Percentiles rank a stretch among this genome's conserved stretches.
phyloP scores from a whole-genome alignment of 208 protist genomes.

The Trypanosoma caninum region DNA sequence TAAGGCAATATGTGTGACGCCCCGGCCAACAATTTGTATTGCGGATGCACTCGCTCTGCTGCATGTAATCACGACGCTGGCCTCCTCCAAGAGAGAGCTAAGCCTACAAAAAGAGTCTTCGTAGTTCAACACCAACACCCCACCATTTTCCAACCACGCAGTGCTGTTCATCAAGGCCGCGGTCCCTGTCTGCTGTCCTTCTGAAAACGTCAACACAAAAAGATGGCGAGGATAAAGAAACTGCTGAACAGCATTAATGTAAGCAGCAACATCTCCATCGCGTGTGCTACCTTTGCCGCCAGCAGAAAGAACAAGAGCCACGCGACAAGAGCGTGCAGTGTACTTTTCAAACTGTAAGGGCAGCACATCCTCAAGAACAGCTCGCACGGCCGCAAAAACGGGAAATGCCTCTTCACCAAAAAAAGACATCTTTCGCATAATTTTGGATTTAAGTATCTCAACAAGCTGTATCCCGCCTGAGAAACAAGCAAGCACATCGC shows the following conservation, averaged over 20 bases:
- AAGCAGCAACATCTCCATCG: conserved; percentile 14
- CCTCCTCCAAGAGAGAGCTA: conserved; percentile 45
- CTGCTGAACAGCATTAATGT: conserved; percentile 35
- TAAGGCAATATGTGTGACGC: not conserved
- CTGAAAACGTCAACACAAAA: conserved; percentile 26
- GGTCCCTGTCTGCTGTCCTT: conserved; percentile 5
- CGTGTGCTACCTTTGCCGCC: conserved; percentile 32
- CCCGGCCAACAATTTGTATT: conserved; percentile 13
- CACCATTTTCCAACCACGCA: conserved; percentile 48
- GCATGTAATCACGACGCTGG: conserved; percentile 62
- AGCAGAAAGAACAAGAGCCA: conserved; percentile 45
- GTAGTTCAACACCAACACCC: conserved; percentile 51
- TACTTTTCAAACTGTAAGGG: not conserved
- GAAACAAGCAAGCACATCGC: conserved; percentile 30
- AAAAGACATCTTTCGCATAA: conserved; percentile 32
- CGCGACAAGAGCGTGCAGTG: conserved; percentile 17
- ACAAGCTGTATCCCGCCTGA: conserved; percentile 19
- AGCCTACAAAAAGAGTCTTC: conserved; percentile 54
- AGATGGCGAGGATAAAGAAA: conserved; percentile 54
- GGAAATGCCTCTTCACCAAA: conserved; percentile 62
- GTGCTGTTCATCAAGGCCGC: conserved; percentile 8
- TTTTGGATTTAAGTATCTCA: conserved; percentile 30
- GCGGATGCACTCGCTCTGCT: conserved; percentile 48
- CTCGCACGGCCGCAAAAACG: conserved; percentile 46
- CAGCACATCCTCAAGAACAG: conserved; percentile 47